Conservation (phyloP, 768 basidiomycete genomes). For the Leccinum obscurum region DNA sequence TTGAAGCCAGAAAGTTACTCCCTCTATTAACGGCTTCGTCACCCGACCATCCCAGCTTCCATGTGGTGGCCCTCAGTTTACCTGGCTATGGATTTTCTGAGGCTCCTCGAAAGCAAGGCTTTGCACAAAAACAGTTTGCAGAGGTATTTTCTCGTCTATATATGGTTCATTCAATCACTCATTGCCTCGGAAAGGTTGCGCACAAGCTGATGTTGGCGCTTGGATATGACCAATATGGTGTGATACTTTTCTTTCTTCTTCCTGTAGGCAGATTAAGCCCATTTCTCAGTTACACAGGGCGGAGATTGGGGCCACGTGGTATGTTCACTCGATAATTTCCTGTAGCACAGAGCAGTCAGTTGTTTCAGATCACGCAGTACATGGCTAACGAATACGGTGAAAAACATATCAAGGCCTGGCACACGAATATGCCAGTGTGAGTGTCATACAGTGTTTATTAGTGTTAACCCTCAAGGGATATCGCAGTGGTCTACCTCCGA, state of each 20-base stretch:
- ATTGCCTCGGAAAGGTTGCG: constrained; percentile 23
- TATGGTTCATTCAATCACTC: no score
- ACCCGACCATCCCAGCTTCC: constrained; percentile 53
- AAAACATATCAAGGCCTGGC: constrained; percentile 51
- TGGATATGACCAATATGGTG: constrained; percentile 53
- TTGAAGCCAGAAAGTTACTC: constrained; percentile 56
- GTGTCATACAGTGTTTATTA: constrained; percentile 10
- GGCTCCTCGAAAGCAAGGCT: constrained; percentile 53
- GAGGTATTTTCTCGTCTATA: constrained; percentile 39
- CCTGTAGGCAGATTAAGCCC: neutral
- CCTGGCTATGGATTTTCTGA: constrained; percentile 67
- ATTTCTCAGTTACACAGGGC: constrained; percentile 43
- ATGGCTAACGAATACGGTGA: constrained; percentile 39
- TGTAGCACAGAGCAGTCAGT: neutral
- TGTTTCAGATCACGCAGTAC: constrained; percentile 34
- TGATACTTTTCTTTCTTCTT: neutral
- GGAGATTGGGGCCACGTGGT: constrained; percentile 49
- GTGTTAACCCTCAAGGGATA: neutral
- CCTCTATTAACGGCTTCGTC: constrained; percentile 47
- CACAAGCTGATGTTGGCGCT: constrained; percentile 51
- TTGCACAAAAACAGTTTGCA: constrained; percentile 48
- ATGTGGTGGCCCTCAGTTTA: constrained; percentile 58
- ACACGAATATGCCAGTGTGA: constrained; percentile 49
- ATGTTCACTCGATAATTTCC: constrained; percentile 4
- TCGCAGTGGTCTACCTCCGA: constrained; percentile 27